Evolutionary conservation across 2,329 filamentous ascomycete species (phyloP), one percentile per base, ranked within the genome.

Genomic region (Neonectria magnoliae): DNA sequence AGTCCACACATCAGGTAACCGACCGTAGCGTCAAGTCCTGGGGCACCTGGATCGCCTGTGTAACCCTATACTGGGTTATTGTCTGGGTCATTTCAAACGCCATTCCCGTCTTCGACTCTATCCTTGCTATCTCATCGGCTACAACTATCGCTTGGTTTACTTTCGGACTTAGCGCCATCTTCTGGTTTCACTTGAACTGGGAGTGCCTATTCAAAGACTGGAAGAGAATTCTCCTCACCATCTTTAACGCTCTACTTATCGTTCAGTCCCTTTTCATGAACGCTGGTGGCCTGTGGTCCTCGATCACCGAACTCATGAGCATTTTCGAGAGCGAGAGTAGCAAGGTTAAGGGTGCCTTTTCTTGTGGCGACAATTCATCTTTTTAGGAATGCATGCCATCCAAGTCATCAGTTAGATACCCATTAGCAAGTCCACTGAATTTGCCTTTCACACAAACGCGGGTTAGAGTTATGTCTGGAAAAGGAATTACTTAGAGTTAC

Each of bases 91-190:
- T 79, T 20, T 76, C 77, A 47, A 78, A 76, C 55, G 76, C 77
- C 8, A 77, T 80, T 11, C 78, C 78, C 7, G 70, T 79, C 38
- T 79, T 80, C 54, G 75, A 79, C 63, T 78, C 76, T 1, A 79
- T 79, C 57, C 69, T 79, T 22, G 70, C 75, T 9, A 78, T 79
- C 47, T 76, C 77, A 0, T 77, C 75, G 1, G 76, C 77, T 1
- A 77, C 76, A 0, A 75, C 76, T 7, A 75, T 79, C 11, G 76
- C 77, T 0, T 79, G 77, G 77, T 78, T 77, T 25, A 78, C 77
- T 0, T 79, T 78, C 51, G 77, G 77, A 27, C 71, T 79, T 27
- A 74, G 72, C 25, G 76, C 71, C 29, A 66, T 79, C 2, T 76
- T 79, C 56, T 79, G 76, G 77, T 75, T 78, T 61, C 73, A 76